phyloP scores from a whole-genome alignment of 2,329 filamentous ascomycete species.

The Hypoxylon sp. region DNA sequence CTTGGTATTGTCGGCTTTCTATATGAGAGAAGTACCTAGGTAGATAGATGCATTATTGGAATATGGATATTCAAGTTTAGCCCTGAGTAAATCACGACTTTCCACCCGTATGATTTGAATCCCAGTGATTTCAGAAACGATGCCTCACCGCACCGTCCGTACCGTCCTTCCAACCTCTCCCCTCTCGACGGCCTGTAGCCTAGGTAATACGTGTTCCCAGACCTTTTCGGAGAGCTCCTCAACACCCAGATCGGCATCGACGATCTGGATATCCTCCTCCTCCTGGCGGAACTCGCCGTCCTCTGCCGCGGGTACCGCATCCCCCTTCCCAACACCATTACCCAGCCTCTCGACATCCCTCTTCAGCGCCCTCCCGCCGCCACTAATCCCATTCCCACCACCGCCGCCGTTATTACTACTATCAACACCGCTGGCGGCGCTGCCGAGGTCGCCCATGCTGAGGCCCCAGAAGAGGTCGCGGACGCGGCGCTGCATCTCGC shows the following conservation, averaged over 20 bases:
- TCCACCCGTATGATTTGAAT: too few species aligned
- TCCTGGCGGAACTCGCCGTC: slow-evolving; percentile 55
- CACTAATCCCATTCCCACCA: slow-evolving; percentile 8
- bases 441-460: slow-evolving; percentile 55
- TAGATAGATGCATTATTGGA: too few species aligned
- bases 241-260: slow-evolving; percentile 61
- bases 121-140: too few species aligned
- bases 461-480: slow-evolving; percentile 73
- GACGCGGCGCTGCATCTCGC: slow-evolving; percentile 82
- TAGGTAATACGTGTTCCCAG: slow-evolving; percentile 59
- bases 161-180: slow-evolving; percentile 58
- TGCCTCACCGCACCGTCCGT: slow-evolving; percentile 52
- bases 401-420: neutral
- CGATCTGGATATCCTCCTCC: slow-evolving; percentile 61
- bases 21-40: too few species aligned
- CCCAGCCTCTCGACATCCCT: slow-evolving; percentile 28
- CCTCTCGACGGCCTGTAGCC: slow-evolving; percentile 58
- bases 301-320: slow-evolving; percentile 26
- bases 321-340: slow-evolving; percentile 28
- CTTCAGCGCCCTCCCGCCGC: slow-evolving; percentile 18
- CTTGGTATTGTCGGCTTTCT: too few species aligned
- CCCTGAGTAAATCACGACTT: too few species aligned
- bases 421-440: slow-evolving; percentile 28
- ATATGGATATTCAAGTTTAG: too few species aligned
- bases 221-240: slow-evolving; percentile 65